These are phyloP conservation scores for Hypoxylon sp. DNA, from an alignment of 2,329 filamentous ascomycete species.

Conservation along the genomic window DNA sequence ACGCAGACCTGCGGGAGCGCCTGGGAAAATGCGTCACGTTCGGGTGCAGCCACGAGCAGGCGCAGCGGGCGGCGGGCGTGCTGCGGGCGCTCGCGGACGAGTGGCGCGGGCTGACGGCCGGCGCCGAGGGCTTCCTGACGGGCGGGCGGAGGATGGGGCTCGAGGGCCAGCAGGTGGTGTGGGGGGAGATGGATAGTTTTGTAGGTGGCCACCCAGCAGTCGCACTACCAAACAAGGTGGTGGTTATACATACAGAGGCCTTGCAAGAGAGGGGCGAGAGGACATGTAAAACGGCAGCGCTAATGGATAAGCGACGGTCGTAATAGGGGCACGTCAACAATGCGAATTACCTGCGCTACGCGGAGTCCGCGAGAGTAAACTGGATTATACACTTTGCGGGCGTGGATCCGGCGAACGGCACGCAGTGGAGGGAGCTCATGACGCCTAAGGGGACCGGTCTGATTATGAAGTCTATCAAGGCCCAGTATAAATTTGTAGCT, in stretches of 20 bases:
- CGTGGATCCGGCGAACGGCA: slow-evolving; percentile 69
- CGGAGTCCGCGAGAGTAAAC: slow-evolving; percentile 83
- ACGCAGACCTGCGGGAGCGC: slow-evolving; percentile 73
- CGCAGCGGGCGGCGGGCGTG: slow-evolving; percentile 68
- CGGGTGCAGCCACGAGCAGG: slow-evolving; percentile 71
- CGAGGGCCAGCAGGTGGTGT: slow-evolving; percentile 44
- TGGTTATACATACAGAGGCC: not conserved
- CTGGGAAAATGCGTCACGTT: slow-evolving; percentile 82
- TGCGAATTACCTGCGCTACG: slow-evolving; percentile 83
- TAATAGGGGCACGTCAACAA: slow-evolving; percentile 81
- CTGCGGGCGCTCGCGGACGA: slow-evolving; percentile 69
- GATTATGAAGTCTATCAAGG: slow-evolving; percentile 82
- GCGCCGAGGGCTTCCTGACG: slow-evolving; percentile 47
- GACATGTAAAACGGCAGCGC: slow-evolving; percentile 63
- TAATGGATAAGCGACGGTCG: slow-evolving; percentile 52
- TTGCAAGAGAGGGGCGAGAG: not conserved
- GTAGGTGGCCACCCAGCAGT: slow-evolving; percentile 46
- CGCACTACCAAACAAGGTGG: not conserved
- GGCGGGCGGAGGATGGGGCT: slow-evolving; percentile 40
- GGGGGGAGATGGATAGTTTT: slow-evolving; percentile 79
- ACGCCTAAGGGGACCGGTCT: slow-evolving; percentile 75
- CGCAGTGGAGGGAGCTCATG: slow-evolving; percentile 77
- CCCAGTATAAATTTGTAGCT: slow-evolving; percentile 87
- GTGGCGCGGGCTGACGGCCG: slow-evolving; percentile 67
- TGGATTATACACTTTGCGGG: slow-evolving; percentile 79